Evolutionary conservation across 2,329 filamentous ascomycete species (phyloP).

Genomic region (Fusarium albidum): DNA sequence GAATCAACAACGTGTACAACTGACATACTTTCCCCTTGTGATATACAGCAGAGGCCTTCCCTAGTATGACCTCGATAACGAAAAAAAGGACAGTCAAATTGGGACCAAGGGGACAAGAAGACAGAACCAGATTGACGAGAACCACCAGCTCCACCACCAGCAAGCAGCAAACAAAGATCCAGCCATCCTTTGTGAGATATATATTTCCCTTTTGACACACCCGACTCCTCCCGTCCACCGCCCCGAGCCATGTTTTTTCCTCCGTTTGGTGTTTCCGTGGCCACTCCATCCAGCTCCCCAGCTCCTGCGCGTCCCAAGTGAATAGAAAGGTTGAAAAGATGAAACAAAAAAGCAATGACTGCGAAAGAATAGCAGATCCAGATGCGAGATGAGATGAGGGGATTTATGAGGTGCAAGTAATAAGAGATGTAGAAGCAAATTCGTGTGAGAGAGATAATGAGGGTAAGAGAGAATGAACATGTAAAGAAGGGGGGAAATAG

Average conservation of each 20-base stretch:
- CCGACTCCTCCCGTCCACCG: conserved; percentile 41
- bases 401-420: conserved; percentile 18
- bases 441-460: conserved; percentile 3
- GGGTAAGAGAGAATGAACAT: conserved; percentile 9
- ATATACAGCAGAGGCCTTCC: neutral
- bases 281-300: conserved; percentile 41
- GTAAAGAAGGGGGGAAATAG: conserved; percentile 20
- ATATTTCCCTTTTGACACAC: conserved; percentile 37
- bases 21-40: too few species aligned
- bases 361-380: conserved; percentile 2
- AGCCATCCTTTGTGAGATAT: conserved; percentile 35
- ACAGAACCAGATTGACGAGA: conserved; percentile 17
- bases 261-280: conserved; percentile 11
- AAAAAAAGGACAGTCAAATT: too few species aligned
- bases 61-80: conserved; percentile 4
- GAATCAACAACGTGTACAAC: too few species aligned
- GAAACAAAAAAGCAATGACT: conserved; percentile 32
- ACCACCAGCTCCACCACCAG: conserved; percentile 21
- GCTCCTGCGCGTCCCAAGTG: conserved; percentile 38
- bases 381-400: conserved; percentile 5
- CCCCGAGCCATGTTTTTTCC: conserved; percentile 18
- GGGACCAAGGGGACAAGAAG: neutral
- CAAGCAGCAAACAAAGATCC: conserved; percentile 36
- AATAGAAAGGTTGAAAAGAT: conserved; percentile 27
- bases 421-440: conserved; percentile 20